phyloP scores from a whole-genome alignment of 805 yeast species.

The Ogataea angusta region DNA sequence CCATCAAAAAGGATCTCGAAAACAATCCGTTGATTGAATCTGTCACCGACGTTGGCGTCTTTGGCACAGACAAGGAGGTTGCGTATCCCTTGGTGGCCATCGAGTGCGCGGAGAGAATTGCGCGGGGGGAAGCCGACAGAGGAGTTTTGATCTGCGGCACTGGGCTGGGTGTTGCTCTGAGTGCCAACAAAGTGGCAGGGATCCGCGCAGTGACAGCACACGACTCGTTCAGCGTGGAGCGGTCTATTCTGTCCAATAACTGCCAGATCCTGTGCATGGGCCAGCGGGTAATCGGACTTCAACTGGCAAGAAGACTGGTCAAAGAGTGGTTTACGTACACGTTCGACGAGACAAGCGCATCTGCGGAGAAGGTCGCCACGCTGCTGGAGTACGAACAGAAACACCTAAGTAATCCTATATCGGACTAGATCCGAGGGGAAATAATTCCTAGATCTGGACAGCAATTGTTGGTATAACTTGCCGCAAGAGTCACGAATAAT shows the following conservation, averaged over 20 bases:
- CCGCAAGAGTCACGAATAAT: background rate
- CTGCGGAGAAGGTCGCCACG: slow-evolving; percentile 38
- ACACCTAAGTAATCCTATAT: background rate
- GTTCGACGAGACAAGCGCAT: slow-evolving; percentile 39
- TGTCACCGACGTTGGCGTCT: slow-evolving; percentile 42
- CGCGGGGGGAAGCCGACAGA: slow-evolving; percentile 41
- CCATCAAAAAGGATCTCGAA: slow-evolving; percentile 35
- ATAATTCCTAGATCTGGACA: background rate
- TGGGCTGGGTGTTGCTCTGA: slow-evolving; percentile 47
- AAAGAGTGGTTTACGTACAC: slow-evolving; percentile 42
- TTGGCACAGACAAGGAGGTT: slow-evolving; percentile 29
- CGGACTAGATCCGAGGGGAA: background rate
- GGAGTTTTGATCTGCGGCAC: slow-evolving; percentile 47
- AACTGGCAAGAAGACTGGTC: slow-evolving; percentile 41
- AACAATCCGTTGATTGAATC: slow-evolving; percentile 28
- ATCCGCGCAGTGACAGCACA: slow-evolving; percentile 49
- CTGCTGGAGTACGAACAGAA: slow-evolving; percentile 18
- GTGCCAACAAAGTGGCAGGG: slow-evolving; percentile 46
- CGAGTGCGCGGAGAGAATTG: slow-evolving; percentile 40
- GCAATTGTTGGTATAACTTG: background rate
- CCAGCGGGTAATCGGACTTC: slow-evolving; percentile 43
- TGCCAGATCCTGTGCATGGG: slow-evolving; percentile 48
- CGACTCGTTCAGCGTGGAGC: slow-evolving; percentile 44
- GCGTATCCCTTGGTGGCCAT: slow-evolving; percentile 45
- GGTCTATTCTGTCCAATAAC: slow-evolving; percentile 41